These are phyloP conservation scores for Ustilaginoidea virens DNA, from an alignment of 2,329 filamentous ascomycete species.

Conservation along the genomic window DNA sequence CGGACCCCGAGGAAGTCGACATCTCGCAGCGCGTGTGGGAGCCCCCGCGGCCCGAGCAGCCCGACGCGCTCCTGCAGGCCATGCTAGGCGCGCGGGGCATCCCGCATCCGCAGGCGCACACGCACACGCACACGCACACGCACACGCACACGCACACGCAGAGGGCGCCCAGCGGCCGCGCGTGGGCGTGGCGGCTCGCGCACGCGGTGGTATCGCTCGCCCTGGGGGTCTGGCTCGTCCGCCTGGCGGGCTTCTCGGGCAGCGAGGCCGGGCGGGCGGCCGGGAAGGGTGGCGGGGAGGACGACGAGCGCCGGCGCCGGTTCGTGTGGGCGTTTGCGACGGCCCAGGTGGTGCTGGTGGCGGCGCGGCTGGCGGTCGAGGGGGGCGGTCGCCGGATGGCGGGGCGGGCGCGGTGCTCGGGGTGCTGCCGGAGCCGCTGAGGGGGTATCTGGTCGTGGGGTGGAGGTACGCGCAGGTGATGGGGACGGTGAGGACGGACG, in stretches of 20 bases:
- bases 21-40: conserved; percentile 61
- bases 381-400: conserved; percentile 43
- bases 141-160: too few species aligned
- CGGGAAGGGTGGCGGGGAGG: conserved; percentile 12
- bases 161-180: too few species aligned
- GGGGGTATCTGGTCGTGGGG: conserved; percentile 43
- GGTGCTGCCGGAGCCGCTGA: conserved; percentile 50
- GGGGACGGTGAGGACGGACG: conserved; percentile 54
- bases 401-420: conserved; percentile 47
- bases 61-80: conserved; percentile 36
- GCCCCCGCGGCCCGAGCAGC: conserved; percentile 18
- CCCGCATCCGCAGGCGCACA: conserved; percentile 18
- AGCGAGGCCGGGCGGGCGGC: conserved; percentile 44
- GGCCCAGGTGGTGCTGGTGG: conserved; percentile 57
- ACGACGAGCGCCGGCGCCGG: conserved; percentile 17
- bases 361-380: conserved; percentile 55
- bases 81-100: conserved; percentile 33
- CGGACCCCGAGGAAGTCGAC: conserved; percentile 62
- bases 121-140: conserved; percentile 17
- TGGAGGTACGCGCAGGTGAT: conserved; percentile 57
- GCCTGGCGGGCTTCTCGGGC: conserved; percentile 54
- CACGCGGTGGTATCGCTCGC: conserved; percentile 58
- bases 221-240: conserved; percentile 54
- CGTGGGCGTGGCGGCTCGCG: conserved; percentile 63
- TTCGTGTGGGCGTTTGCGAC: conserved; percentile 76